A percentile compares a stretch with the other conserved stretches of the same genome.
Evolutionary conservation across 106 monocot genomes (phyloP).

Genomic region (Phalaenopsis aphrodite): DNA sequence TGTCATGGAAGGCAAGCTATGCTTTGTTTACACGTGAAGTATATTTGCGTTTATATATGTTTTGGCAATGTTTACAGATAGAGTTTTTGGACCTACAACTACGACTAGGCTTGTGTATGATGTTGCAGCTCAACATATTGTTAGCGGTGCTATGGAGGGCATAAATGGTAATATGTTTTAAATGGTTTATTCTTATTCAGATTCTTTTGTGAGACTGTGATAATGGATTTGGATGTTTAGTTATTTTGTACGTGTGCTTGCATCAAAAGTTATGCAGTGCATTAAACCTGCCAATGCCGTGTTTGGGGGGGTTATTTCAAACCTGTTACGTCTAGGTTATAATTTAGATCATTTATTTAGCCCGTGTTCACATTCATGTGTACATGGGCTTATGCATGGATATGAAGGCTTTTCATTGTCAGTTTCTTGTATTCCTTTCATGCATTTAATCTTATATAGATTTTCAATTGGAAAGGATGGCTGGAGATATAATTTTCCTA

Average conservation of each 20-base stretch:
- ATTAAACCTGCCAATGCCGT: background rate
- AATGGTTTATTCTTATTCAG: background rate
- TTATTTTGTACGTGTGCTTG: background rate
- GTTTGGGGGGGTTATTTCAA: background rate
- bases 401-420: background rate
- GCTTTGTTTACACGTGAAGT: background rate
- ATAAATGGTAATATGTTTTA: conserved; percentile 58
- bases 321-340: background rate
- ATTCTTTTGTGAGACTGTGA: background rate
- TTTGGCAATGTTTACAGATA: conserved; percentile 39
- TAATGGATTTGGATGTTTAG: background rate
- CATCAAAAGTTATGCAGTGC: background rate
- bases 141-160: conserved; percentile 90
- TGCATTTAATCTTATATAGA: background rate
- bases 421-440: background rate
- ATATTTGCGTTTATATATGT: background rate
- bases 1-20: background rate
- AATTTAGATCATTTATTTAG: background rate
- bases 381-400: background rate
- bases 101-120: conserved; percentile 98
- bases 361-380: background rate
- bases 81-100: conserved; percentile 97
- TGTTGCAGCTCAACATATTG: conserved; percentile 92
- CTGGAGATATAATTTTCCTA: background rate
- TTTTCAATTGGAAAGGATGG: background rate